Evolutionary conservation across 805 yeast species (phyloP), one percentile per base, ranked within the genome.

Genomic region (Kodamaea restingae): DNA sequence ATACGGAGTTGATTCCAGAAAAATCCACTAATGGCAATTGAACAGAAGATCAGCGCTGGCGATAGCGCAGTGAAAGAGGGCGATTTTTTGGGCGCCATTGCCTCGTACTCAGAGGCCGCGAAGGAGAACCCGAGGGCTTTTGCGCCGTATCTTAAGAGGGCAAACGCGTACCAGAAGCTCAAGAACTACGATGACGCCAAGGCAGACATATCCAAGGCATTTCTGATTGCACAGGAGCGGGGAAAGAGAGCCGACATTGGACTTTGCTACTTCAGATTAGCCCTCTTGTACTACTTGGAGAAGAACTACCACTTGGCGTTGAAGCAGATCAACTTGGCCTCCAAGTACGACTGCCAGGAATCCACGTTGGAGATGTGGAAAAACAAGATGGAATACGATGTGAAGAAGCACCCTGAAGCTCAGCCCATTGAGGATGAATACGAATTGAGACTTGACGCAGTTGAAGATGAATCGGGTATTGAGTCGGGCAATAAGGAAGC

Each of bases 241-340:
- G 78, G 78, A 0, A 73, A 67, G 40, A 54, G 77, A 36, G 56
- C 56, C 2, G 71, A 71, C 17, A 67, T 76, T 25, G 78, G 74
- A 1, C 50, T 63, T 14, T 70, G 76, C 24, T 65, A 73, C 48
- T 77, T 72, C 48, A 61, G 78, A 15, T 58, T 70, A 37, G 78
- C 78, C 4, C 58, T 79, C 40, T 46, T 63, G 12, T 63, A 61
- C 41, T 78, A 66, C 52, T 62, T 65, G 28, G 56, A 60, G 40
- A 77, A 75, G 49, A 55, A 69, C 2, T 70, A 56, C 44, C 44
- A 44, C 4, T 51, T 52, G 15, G 75, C 86, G 0, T 49, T 63
- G n/a, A 53, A 49, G 14, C 65, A 67, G 42, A 61, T 80, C 38
- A 44, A 52, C 2, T 55, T 58, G 43, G 78, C 83, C 4, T 55